Evolutionary conservation across 176 grass and related monocot species (phyloP).

Genomic region (Ensete ventricosum): DNA sequence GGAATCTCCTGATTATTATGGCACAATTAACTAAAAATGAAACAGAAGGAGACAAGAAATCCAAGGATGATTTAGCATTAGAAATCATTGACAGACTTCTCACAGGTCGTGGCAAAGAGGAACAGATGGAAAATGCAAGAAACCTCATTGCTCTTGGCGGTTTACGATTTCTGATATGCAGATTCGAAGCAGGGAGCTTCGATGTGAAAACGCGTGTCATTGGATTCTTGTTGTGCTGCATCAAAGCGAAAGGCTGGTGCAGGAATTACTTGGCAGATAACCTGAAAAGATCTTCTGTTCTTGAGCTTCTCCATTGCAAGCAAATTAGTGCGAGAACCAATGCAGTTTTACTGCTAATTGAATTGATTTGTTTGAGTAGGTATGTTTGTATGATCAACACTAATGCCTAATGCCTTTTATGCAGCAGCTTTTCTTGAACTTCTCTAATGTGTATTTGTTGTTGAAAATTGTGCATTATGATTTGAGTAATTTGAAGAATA

Average conservation of each 20-base stretch:
- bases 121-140: conserved; percentile 33
- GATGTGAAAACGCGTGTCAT: conserved; percentile 23
- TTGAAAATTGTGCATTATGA: background rate
- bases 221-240: conserved; percentile 32
- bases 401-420: background rate
- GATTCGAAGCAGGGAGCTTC: conserved; percentile 21
- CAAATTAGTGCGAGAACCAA: conserved; percentile 13
- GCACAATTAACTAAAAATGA: background rate
- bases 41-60: background rate
- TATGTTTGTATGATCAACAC: conserved; percentile 1
- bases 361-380: conserved; percentile 39
- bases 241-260: conserved; percentile 43
- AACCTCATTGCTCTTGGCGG: conserved; percentile 42
- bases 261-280: conserved; percentile 39
- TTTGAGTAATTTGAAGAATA: background rate
- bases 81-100: conserved; percentile 12
- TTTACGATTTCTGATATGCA: conserved; percentile 35
- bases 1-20: conserved; percentile 1
- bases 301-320: conserved; percentile 30
- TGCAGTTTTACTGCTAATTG: conserved; percentile 29
- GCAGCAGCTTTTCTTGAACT: background rate
- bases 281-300: conserved; percentile 18
- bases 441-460: background rate
- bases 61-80: conserved; percentile 2
- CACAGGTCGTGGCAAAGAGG: conserved; percentile 7